Base-by-base conservation (phyloP, 306 rosid species). In the Castanospermum australe region DNA sequence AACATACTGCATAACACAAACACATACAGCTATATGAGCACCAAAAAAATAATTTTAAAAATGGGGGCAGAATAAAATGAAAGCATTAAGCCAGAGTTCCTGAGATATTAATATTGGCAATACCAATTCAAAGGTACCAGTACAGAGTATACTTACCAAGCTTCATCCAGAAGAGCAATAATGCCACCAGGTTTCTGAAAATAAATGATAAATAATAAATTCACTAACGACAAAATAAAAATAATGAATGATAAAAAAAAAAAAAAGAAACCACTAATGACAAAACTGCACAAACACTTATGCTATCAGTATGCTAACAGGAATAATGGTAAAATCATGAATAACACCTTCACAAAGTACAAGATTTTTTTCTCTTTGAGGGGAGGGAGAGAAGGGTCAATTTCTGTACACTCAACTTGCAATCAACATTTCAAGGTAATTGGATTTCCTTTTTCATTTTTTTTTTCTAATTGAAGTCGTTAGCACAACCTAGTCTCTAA, bases 161-260 rank as follows among this genome's bases (percentile, higher is more conserved):
- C 97, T 86, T 92, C 97, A 75, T 92, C 97, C 60, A 92, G 86
- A 80, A 92, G 96, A 87, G 97, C 89, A 84, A 92, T 89, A 67
- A 92, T 90, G 80, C 97, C 97, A 77, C 97, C 97, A 72, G 97
- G 97, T 90, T 92, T 92, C 97, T 92, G 94, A 75, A 84, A 74
- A 79, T 39, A 22, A 62, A 13, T 9, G 35, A 71, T 30, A 15
- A 47, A 57, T 32, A 32, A 8, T 79, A 71, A 69, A 41, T 51
- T 35, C 35, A 55, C 48, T 8, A 54, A 45, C 54, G 76, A 62
- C 36, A 55, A 38, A 20, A 25, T 51, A 22, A n/a, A n/a, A n/a
- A 48, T 14, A 17, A 28, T 24, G 21, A 24, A 52, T 24, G 12
- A 52, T 50, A 50, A n/a, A n/a, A n/a, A n/a, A n/a, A n/a, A n/a